Evolutionary conservation across 2,329 filamentous ascomycete species (phyloP), one percentile per base, ranked within the genome.

Genomic region (Clarireedia monteithiana): DNA sequence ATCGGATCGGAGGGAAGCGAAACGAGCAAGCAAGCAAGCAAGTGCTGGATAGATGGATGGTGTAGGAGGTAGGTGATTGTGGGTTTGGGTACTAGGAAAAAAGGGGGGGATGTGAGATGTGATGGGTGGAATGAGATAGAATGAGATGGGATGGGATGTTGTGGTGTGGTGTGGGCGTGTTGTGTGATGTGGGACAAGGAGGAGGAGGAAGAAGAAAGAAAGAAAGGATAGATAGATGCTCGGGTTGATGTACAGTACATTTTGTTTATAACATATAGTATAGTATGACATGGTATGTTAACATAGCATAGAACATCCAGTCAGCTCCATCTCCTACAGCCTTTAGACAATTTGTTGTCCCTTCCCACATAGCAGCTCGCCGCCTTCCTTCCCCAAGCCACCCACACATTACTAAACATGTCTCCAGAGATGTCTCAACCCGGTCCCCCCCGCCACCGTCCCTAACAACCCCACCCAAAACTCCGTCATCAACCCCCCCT

Each of bases 401-500:
- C 7, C n/a, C 24, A 48, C 40, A 14, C 12, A 23, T 53, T 27
- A 20, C 20, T 30, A 55, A 38, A 48, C 59, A 50, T 67, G 69
- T 55, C 66, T 71, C 77, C 77, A 80, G 12, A 71, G 57, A 62
- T 74, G 73, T 57, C 67, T 68, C 54, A 78, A 66, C 12, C 71
- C 73, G 67, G 73, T 74, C 57, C 71, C 65, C 3, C 73, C 75
- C 14, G 76, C 77, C 59, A 76, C 69, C 55, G 71, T 76, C 6
- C 85, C 85, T 52, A 83, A 73, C 24, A 81, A 64, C 0, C 83
- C 84, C 26, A 85, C 74, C 66, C 77, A 72, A 58, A 76, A 74
- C 58, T 85, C 80, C 38, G 78, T 77, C 54, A 88, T 70, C 9
- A 83, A 68, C 0, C 88, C 89, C 56, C 80, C 74, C 58, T 88